phyloP scores from a whole-genome alignment of 306 rosid species.

The Lotus japonicus region DNA sequence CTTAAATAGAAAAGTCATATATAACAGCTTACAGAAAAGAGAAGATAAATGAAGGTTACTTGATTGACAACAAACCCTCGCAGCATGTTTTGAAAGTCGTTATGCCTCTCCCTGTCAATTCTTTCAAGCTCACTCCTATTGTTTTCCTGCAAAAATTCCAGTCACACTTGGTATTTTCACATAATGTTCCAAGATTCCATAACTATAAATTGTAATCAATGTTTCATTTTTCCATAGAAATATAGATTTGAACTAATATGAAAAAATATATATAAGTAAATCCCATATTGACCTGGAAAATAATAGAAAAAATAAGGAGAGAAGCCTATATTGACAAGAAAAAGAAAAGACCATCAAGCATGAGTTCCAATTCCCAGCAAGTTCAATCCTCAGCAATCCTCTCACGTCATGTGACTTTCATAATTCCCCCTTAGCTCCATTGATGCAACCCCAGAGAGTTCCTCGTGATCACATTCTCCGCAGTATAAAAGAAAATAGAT shows the following conservation, averaged over 20 bases:
- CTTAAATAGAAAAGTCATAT: background rate
- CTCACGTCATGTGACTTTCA: background rate
- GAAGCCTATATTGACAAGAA: background rate
- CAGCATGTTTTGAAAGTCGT: slow-evolving; percentile 36
- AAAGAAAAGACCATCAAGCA: background rate
- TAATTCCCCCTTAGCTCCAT: background rate
- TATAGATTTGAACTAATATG: background rate
- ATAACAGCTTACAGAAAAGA: background rate
- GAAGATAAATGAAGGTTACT: slow-evolving; percentile 13
- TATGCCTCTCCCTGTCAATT: slow-evolving; percentile 36
- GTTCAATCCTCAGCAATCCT: too few relatives aligned
- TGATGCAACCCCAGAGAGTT: background rate
- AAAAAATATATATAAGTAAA: background rate
- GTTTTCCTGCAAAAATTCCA: slow-evolving; percentile 31
- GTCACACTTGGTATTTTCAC: background rate
- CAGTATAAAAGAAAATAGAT: background rate
- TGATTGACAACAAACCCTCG: slow-evolving; percentile 41
- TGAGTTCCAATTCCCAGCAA: background rate
- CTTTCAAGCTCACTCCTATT: slow-evolving; percentile 39
- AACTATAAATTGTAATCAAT: background rate
- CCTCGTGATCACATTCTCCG: background rate
- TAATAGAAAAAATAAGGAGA: background rate
- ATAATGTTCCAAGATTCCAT: background rate
- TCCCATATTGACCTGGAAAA: background rate
- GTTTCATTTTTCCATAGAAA: background rate